These are phyloP conservation scores for Juglanconis sp. DNA, from an alignment of 2,329 filamentous ascomycete genomes.

Conservation along the genomic window DNA sequence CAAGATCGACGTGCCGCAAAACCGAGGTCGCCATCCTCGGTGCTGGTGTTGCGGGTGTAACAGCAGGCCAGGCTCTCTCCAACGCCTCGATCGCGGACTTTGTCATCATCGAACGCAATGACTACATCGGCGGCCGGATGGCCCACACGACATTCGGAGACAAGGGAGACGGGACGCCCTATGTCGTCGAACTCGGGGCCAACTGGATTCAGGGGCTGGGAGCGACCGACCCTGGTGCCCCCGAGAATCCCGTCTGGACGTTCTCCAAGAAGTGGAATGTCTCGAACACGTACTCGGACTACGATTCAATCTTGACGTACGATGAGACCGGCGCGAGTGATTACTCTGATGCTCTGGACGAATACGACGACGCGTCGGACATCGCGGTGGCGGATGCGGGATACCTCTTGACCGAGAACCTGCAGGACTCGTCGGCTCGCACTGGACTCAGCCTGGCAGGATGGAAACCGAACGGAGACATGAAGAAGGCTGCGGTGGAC, in stretches of 20 bases:
- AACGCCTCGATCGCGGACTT: conserved; percentile 63
- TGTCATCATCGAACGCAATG: conserved; percentile 61
- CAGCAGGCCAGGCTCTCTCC: conserved; percentile 59
- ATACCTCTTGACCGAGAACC: conserved; percentile 52
- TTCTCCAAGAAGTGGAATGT: conserved; percentile 58
- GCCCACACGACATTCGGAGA: conserved; percentile 55
- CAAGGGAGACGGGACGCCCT: conserved; percentile 46
- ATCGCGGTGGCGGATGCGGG: conserved; percentile 52
- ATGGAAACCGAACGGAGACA: conserved; percentile 58
- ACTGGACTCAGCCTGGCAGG: conserved; percentile 56
- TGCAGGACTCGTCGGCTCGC: conserved; percentile 60
- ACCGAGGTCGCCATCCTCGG: conserved; percentile 46
- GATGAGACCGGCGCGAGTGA: conserved; percentile 54
- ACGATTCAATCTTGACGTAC: conserved; percentile 56
- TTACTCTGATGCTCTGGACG: conserved; percentile 47
- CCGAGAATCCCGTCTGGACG: conserved; percentile 62
- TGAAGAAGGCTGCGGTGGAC: conserved; percentile 57
- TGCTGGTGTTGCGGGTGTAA: conserved; percentile 61
- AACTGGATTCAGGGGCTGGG: conserved; percentile 53
- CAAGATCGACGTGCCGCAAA: conserved; percentile 25
- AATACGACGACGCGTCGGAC: conserved; percentile 45
- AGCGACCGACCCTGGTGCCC: conserved; percentile 26
- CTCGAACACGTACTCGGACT: conserved; percentile 56
- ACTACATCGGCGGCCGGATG: conserved; percentile 60
- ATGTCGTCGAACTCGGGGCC: conserved; percentile 61